Base-by-base conservation (phyloP, 2,329 filamentous ascomycete species). In the Ophiosphaerella korrae region DNA sequence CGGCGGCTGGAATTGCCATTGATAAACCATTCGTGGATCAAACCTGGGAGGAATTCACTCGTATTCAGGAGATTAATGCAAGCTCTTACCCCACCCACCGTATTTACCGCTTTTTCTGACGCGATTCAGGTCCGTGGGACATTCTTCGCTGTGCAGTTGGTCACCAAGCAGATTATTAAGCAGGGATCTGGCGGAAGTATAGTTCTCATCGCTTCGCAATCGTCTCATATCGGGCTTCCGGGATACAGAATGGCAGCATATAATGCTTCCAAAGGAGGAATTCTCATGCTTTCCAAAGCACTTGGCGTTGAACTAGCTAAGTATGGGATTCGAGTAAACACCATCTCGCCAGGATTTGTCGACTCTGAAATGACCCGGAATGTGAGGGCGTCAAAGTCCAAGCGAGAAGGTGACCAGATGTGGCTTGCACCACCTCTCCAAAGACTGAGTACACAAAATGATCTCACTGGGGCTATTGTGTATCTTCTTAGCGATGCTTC, bases 1-100 rank as follows among this genome's bases (percentile, higher is more conserved):
- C 62, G 9, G 55, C 62, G 7, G 74, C 74, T 1, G 77, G 75
- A 2, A 73, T 78, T 36, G 74, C 72, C 6, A 70, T 77, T 24
- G 76, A 78, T 50, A 78, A 77, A 57, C 76, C 76, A 0, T 78
- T 78, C 46, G 42, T 77, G 1, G 75, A 78, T 0, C 75, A 78
- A 42, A 76, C 74, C 0, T 77, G 75, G 74, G 73, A 74, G 2
- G 76, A 78, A 41, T 74, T 73, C 11, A 71, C 64, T 8, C 64
- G 67, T 3, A 73, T 78, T 23, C 72, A 75, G 35, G 72, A 77
- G 0, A 73, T 78, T 29, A 78, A 79, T 48, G 77, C 77, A 24
- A 62, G 71, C 47, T 24, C 12, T n/a, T 5, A 3, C 7, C 29
- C 29, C 11, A 16, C 4, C 14, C 12, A 14, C 8, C n/a, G 16